Evolutionary conservation across 2,329 filamentous ascomycete species (phyloP), one percentile per base, ranked within the genome.

Genomic region (Purpureocillium takamizusanense): DNA sequence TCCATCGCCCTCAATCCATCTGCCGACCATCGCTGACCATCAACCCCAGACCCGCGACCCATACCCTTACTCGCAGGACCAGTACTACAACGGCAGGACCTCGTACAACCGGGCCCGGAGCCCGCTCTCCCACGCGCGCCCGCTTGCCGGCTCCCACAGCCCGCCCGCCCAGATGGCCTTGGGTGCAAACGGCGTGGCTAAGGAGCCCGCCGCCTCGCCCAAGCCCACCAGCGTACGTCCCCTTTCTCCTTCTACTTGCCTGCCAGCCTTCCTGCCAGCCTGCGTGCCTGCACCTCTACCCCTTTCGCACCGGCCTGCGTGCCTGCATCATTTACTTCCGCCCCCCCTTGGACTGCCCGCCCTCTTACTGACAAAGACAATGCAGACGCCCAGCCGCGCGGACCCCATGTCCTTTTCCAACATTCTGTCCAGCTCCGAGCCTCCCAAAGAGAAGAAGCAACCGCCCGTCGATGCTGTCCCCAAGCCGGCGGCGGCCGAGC

Each of bases 351-450:
- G n/a, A n/a, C n/a, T n/a, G n/a, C n/a, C n/a, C 16, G 9, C 14
- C 10, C 6, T 2, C 21, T n/a, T 16, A 30, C 41, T 37, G n/a
- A 42, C 34, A 9, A 10, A n/a, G n/a, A 2, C 10, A 10, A 17
- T n/a, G 13, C 58, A 88, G 76, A 83, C 83, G 36, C 76, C 83
- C 2, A 79, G 77, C 49, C 80, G 88, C 57, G 72, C 83, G 42
- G 85, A 94, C 57, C 84, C 89, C 38, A 95, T 95, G 89, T 92
- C 89, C 5, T 92, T 97, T 55, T 92, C 87, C 48, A 95, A 89
- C 57, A 94, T 97, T 42, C 80, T 97, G 32, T 90, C 87, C 4
- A 88, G 78, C 48, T 74, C 84, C 39, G 81, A 87, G 40, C 79
- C 83, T 30, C 66, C 70, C 3, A 70, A 70, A 43, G 69, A 73